Conservation (phyloP, 192 early-diverging fungal species). For the Gaertneriomyces semiglobifer region DNA sequence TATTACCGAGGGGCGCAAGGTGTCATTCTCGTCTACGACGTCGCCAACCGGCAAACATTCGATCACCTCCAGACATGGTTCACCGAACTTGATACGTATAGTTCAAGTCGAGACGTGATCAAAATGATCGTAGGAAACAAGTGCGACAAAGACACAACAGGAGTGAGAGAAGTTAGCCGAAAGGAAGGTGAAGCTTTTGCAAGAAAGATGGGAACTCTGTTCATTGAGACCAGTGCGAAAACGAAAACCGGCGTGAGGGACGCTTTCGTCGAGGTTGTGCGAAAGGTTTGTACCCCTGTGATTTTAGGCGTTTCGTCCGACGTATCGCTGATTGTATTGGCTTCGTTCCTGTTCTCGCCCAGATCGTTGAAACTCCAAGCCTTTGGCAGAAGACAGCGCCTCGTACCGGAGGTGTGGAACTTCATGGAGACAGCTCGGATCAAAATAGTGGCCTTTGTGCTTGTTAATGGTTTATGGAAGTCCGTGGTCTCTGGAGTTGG, state of each 20-base stretch:
- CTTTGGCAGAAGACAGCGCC: constrained; percentile 37
- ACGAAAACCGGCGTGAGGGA: constrained; percentile 88
- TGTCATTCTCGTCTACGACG: constrained; percentile 98
- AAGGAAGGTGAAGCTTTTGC: constrained; percentile 93
- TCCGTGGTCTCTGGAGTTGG: too few species aligned
- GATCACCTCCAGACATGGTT: constrained; percentile 93
- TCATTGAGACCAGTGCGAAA: constrained; percentile 96
- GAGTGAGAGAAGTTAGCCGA: constrained; percentile 68
- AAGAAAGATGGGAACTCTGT: constrained; percentile 81
- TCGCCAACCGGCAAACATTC: constrained; percentile 89
- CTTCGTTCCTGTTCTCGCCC: background rate
- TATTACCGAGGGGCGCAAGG: constrained; percentile 99
- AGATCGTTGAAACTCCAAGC: constrained; percentile 42
- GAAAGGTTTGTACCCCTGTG: constrained; percentile 61
- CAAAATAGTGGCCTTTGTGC: constrained; percentile 15
- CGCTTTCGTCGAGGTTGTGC: constrained; percentile 90
- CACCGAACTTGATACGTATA: constrained; percentile 90
- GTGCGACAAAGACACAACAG: constrained; percentile 77
- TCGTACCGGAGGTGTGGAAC: constrained; percentile 19
- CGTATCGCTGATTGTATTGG: background rate
- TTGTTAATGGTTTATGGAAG: background rate
- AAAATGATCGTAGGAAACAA: constrained; percentile 99
- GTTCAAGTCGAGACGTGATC: constrained; percentile 79
- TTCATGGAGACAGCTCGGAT: constrained; percentile 11
- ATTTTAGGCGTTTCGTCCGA: background rate